Conservation (phyloP, 371 early-diverging fungal species). For the Capniomyces stellatus region DNA sequence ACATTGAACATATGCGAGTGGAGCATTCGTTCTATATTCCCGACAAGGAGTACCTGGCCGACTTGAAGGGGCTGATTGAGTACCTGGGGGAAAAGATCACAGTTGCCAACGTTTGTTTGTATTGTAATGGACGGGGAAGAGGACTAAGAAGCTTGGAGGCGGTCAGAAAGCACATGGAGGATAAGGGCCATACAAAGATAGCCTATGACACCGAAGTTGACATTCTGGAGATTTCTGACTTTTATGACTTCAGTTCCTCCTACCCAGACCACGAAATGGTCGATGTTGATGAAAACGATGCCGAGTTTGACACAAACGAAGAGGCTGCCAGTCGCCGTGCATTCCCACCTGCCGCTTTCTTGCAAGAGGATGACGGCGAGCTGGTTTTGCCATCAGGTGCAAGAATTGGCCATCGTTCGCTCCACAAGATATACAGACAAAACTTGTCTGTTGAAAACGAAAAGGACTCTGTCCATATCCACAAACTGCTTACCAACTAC, state of each 20-base stretch:
- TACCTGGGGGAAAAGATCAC: slow-evolving; percentile 88
- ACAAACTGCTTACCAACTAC: slow-evolving; percentile 35
- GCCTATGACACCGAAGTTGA: slow-evolving; percentile 81
- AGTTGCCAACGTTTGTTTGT: slow-evolving; percentile 81
- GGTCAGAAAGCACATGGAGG: slow-evolving; percentile 82
- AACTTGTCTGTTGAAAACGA: slow-evolving; percentile 39
- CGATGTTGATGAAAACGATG: slow-evolving; percentile 19
- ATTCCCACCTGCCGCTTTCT: slow-evolving; percentile 6
- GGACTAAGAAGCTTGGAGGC: slow-evolving; percentile 71
- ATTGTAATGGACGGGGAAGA: slow-evolving; percentile 83
- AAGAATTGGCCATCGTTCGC: slow-evolving; percentile 64
- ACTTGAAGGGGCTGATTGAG: slow-evolving; percentile 66
- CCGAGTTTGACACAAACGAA: slow-evolving; percentile 7
- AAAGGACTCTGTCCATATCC: slow-evolving; percentile 38
- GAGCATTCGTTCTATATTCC: slow-evolving; percentile 90
- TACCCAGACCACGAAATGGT: slow-evolving; percentile 33
- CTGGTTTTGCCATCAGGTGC: slow-evolving; percentile 69
- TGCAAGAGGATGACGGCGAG: slow-evolving; percentile 59
- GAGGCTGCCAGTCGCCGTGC: slow-evolving; percentile 3
- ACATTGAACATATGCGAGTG: slow-evolving; percentile 79
- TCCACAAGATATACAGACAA: slow-evolving; percentile 74
- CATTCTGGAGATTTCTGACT: slow-evolving; percentile 75
- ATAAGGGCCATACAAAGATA: slow-evolving; percentile 88
- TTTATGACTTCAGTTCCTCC: slow-evolving; percentile 71
- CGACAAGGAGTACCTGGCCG: slow-evolving; percentile 79